Percentiles rank a stretch among this genome's conserved stretches.
Evolutionary conservation across 129 eudicot genomes (phyloP).

Genomic region (Tanacetum coccineum): DNA sequence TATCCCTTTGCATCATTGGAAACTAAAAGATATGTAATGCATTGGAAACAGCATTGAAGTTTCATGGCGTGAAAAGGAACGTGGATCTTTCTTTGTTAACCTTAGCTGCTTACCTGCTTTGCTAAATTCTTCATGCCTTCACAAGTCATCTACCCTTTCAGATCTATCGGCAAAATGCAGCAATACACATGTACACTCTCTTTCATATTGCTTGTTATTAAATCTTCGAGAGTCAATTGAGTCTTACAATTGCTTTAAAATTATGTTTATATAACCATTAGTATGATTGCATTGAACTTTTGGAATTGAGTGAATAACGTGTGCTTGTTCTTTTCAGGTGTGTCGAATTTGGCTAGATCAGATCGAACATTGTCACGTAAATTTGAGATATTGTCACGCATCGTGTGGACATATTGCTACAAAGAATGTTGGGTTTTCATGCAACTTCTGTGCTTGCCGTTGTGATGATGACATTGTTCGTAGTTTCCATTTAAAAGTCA

Average conservation of each 20-base stretch:
- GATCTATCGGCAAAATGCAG: slow-evolving; percentile 45
- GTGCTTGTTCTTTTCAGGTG: slow-evolving; percentile 44
- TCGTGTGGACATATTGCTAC: slow-evolving; percentile 62
- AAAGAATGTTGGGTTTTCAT: slow-evolving; percentile 38
- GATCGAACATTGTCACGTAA: slow-evolving; percentile 58
- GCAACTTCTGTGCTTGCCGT: slow-evolving; percentile 58
- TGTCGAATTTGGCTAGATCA: slow-evolving; percentile 82
- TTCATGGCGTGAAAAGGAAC: slow-evolving; percentile 68
- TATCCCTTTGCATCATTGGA: neutral
- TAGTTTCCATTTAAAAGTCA: slow-evolving; percentile 62
- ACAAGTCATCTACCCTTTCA: slow-evolving; percentile 57
- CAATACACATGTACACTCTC: slow-evolving; percentile 54
- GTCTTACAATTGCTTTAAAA: neutral
- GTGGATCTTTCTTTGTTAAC: slow-evolving; percentile 59
- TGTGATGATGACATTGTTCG: slow-evolving; percentile 50
- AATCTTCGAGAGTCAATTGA: neutral
- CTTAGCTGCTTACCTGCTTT: slow-evolving; percentile 88
- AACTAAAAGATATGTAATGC: slow-evolving; percentile 12
- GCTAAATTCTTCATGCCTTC: slow-evolving; percentile 81
- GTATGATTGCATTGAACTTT: neutral
- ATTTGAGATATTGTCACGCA: slow-evolving; percentile 51
- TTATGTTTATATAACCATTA: neutral
- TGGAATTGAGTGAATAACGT: neutral
- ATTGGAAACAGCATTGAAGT: slow-evolving; percentile 61
- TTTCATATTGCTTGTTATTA: slow-evolving; percentile 7